Evolutionary conservation across 208 protist species (phyloP).

Genomic region (Wallacemonas sp.): DNA sequence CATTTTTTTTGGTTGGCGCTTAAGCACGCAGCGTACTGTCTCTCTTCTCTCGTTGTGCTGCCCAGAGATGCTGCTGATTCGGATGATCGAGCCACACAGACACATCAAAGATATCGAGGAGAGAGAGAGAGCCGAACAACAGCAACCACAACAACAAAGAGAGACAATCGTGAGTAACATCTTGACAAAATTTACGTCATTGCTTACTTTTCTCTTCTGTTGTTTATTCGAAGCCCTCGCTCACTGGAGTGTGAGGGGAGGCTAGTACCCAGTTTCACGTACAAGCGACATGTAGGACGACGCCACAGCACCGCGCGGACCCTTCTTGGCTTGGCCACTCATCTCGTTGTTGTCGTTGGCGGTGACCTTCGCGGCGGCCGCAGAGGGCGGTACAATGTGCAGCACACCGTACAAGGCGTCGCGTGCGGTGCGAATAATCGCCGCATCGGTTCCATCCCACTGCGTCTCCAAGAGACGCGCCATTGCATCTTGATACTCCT

Average conservation of each 20-base stretch:
- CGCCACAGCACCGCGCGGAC: slow-evolving; percentile 39
- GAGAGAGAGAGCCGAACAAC: too few relatives aligned
- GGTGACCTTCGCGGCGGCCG: background rate
- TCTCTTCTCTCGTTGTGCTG: too few relatives aligned
- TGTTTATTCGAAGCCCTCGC: too few relatives aligned
- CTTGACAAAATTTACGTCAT: background rate
- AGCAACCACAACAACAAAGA: too few relatives aligned
- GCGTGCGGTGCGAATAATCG: slow-evolving; percentile 57
- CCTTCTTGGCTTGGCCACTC: slow-evolving; percentile 17
- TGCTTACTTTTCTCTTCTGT: slow-evolving; percentile 10
- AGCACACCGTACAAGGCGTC: slow-evolving; percentile 82
- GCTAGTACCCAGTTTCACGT: slow-evolving; percentile 82
- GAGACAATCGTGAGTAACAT: too few relatives aligned
- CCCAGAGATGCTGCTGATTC: too few relatives aligned
- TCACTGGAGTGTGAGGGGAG: too few relatives aligned
- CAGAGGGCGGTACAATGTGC: slow-evolving; percentile 36
- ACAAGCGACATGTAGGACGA: slow-evolving; percentile 79
- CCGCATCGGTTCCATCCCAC: slow-evolving; percentile 82
- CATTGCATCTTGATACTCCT: slow-evolving; percentile 51
- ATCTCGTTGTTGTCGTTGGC: background rate
- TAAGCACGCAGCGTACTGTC: too few relatives aligned
- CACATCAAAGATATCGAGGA: too few relatives aligned
- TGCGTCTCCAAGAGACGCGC: slow-evolving; percentile 51
- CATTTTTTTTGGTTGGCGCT: too few relatives aligned
- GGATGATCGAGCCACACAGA: too few relatives aligned